A percentile compares a stretch with the other conserved stretches of the same genome.
phyloP scores from a whole-genome alignment of 2,329 filamentous ascomycete species.

The Beauveria sp. region DNA sequence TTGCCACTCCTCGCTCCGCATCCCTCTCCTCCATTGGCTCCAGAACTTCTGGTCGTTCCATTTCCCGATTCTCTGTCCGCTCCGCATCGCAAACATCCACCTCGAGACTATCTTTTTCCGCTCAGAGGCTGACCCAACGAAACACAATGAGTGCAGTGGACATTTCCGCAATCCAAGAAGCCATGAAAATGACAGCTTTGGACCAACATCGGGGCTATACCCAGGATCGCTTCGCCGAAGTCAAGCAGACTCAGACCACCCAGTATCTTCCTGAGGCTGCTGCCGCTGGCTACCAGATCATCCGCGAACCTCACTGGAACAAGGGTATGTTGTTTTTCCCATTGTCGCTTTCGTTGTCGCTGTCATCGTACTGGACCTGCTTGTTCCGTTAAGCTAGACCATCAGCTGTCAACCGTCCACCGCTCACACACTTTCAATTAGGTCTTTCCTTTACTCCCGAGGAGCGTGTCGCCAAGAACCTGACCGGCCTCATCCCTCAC shows the following conservation, averaged over 20 bases:
- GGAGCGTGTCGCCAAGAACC: slow-evolving; percentile 55
- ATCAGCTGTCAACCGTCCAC: background rate
- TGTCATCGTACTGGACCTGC: background rate
- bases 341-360: background rate
- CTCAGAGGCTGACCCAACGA: slow-evolving; percentile 41
- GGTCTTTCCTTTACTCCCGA: slow-evolving; percentile 59
- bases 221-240: slow-evolving; percentile 47
- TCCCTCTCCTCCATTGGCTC: slow-evolving; percentile 42
- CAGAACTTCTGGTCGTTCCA: slow-evolving; percentile 37
- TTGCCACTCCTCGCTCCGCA: slow-evolving; percentile 46
- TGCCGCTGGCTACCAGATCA: slow-evolving; percentile 53
- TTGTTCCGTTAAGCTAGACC: background rate
- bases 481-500: slow-evolving; percentile 58
- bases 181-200: slow-evolving; percentile 52
- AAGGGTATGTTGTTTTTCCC: slow-evolving; percentile 42
- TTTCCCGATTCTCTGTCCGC: slow-evolving; percentile 37
- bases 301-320: slow-evolving; percentile 57
- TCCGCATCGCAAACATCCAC: slow-evolving; percentile 44
- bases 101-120: slow-evolving; percentile 41
- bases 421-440: slow-evolving; percentile 22
- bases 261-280: slow-evolving; percentile 45
- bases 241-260: slow-evolving; percentile 46
- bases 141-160: slow-evolving; percentile 52
- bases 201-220: slow-evolving; percentile 55
- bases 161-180: slow-evolving; percentile 48